Percentiles rank a stretch among this genome's conserved stretches.
phyloP scores from a whole-genome alignment of 2,329 filamentous ascomycete species.

The Zymoseptoria ardabiliae region DNA sequence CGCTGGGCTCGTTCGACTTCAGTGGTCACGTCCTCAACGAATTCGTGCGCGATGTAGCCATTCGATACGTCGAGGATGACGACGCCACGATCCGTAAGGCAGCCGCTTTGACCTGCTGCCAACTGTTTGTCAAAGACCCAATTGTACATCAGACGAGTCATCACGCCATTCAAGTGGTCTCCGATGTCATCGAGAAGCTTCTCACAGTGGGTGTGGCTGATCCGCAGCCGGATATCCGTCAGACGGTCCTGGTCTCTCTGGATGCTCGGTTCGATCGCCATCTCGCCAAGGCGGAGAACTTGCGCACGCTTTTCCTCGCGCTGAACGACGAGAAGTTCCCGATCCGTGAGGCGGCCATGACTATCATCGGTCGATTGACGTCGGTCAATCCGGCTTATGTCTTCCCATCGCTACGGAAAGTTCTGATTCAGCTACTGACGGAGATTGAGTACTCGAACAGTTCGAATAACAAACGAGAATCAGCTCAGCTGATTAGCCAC shows the following conservation, averaged over 20 bases:
- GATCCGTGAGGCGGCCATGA: conserved; percentile 89
- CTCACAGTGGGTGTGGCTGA: conserved; percentile 93
- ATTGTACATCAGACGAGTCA: conserved; percentile 98
- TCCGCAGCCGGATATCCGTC: conserved; percentile 75
- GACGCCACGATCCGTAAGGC: conserved; percentile 90
- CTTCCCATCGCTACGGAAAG: conserved; percentile 88
- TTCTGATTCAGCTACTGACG: conserved; percentile 90
- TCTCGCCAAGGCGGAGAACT: conserved; percentile 95
- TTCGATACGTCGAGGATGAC: conserved; percentile 96
- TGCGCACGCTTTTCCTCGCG: conserved; percentile 88
- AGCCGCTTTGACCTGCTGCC: conserved; percentile 91
- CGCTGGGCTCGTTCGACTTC: conserved; percentile 96
- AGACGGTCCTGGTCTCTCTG: conserved; percentile 79
- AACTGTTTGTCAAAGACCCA: conserved; percentile 91
- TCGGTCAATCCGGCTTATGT: conserved; percentile 93
- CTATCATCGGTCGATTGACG: conserved; percentile 89
- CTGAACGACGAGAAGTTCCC: conserved; percentile 91
- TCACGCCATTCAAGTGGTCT: conserved; percentile 92
- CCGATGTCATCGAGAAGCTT: conserved; percentile 94
- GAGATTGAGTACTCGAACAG: conserved; percentile 96
- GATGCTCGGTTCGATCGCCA: conserved; percentile 93
- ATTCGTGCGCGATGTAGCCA: conserved; percentile 95
- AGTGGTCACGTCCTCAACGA: conserved; percentile 88
- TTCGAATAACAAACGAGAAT: conserved; percentile 90
- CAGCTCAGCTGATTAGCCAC: conserved; percentile 83